phyloP scores from a whole-genome alignment of 805 yeast species.

The Lipomyces sp. region DNA sequence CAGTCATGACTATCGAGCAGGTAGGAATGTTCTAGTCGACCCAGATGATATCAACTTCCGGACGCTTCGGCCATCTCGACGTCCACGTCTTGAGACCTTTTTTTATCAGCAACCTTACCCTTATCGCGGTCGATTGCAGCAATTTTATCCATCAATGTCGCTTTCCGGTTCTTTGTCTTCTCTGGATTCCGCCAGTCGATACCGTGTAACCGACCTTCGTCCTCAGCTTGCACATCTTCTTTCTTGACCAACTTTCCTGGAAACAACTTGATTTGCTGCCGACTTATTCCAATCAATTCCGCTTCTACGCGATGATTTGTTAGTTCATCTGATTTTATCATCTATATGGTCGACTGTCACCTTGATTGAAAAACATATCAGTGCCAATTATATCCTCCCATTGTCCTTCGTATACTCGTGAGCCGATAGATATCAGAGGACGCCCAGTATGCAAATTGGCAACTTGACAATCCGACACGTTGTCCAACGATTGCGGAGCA shows the following conservation, averaged over 20 bases:
- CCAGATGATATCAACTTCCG: not conserved
- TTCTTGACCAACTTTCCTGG: slow-evolving; percentile 27
- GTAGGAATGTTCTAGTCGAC: not conserved
- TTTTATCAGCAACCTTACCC: not conserved
- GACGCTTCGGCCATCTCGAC: slow-evolving; percentile 12
- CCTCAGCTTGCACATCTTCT: slow-evolving; percentile 16
- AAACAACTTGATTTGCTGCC: slow-evolving; percentile 26
- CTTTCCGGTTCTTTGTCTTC: slow-evolving; percentile 8
- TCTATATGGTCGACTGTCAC: slow-evolving; percentile 5
- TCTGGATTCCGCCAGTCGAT: slow-evolving; percentile 26
- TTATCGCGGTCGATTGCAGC: slow-evolving; percentile 18
- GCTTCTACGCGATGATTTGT: slow-evolving; percentile 12
- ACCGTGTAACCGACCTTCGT: slow-evolving; percentile 19
- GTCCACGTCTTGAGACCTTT: not conserved
- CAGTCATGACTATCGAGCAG: not conserved
- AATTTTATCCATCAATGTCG: slow-evolving; percentile 26
- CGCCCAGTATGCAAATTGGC: slow-evolving; percentile 21
- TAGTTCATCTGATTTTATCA: not conserved
- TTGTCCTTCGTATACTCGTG: slow-evolving; percentile 33
- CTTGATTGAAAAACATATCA: slow-evolving; percentile 30
- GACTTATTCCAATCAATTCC: slow-evolving; percentile 23
- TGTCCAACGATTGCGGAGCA: slow-evolving; percentile 26
- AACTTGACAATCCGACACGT: slow-evolving; percentile 17
- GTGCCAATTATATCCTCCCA: slow-evolving; percentile 35
- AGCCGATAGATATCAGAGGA: slow-evolving; percentile 31